phyloP scores from a whole-genome alignment of 2,329 filamentous ascomycete genomes.

The Colletotrichum eleusines region DNA sequence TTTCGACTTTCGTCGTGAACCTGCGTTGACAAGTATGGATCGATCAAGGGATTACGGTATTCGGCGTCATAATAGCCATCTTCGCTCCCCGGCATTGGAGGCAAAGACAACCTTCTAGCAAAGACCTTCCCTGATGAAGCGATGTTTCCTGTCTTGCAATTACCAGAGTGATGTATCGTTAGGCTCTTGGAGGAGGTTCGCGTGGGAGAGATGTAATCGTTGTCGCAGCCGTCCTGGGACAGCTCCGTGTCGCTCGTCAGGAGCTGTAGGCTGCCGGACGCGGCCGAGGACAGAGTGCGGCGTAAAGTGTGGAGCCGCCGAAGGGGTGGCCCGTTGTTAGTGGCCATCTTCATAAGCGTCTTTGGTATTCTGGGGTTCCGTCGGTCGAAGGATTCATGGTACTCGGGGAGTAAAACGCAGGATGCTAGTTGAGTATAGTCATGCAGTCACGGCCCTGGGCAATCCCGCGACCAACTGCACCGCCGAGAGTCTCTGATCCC shows the following conservation, averaged over 20 bases:
- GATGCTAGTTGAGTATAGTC: neutral
- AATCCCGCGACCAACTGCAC: too few relatives aligned
- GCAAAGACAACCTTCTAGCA: conserved; percentile 5
- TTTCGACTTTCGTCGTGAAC: neutral
- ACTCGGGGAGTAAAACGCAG: too few relatives aligned
- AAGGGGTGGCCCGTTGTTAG: conserved; percentile 1
- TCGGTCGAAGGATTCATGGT: neutral
- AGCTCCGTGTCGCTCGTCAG: conserved; percentile 26
- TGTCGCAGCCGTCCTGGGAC: neutral
- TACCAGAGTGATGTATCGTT: neutral
- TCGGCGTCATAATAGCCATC: neutral
- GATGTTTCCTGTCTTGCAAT: neutral
- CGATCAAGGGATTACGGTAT: conserved; percentile 9
- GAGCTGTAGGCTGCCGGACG: conserved; percentile 4
- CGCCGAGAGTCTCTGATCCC: neutral
- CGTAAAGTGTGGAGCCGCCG: neutral
- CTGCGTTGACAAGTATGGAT: neutral
- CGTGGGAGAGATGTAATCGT: conserved; percentile 15
- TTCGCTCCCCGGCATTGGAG: neutral
- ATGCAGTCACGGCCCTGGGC: neutral
- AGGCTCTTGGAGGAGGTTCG: neutral
- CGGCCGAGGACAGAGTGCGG: conserved; percentile 19
- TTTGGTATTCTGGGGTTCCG: neutral
- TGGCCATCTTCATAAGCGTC: neutral
- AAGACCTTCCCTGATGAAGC: neutral